phyloP scores from a whole-genome alignment of 345 rosid genomes.

The Geranium brycei region DNA sequence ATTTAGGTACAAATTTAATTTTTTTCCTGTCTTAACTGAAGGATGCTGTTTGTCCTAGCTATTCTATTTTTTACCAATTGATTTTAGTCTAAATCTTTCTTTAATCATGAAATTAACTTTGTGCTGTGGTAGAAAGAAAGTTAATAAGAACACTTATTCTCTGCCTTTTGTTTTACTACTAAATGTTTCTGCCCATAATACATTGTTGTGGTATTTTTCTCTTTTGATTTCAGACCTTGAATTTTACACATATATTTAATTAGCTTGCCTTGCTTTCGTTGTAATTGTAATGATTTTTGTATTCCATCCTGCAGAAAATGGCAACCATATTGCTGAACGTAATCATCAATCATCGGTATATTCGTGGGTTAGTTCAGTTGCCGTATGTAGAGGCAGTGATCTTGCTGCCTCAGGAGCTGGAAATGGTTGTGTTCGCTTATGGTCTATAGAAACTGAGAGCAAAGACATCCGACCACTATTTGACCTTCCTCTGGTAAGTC shows the following conservation, averaged over 20 bases:
- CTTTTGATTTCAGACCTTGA: background rate
- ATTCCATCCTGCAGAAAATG: conserved; percentile 32
- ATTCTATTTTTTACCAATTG: background rate
- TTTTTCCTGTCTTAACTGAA: background rate
- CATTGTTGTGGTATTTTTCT: background rate
- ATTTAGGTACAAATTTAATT: conserved; percentile 31
- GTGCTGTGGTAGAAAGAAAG: no score
- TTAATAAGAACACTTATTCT: no score
- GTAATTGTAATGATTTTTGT: conserved; percentile 1
- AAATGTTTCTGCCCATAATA: no score
- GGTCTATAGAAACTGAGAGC: conserved; percentile 50
- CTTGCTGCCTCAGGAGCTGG: conserved; percentile 98
- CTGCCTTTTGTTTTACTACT: background rate
- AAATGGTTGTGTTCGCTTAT: conserved; percentile 60
- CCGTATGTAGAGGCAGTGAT: conserved; percentile 77
- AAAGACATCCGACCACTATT: conserved; percentile 39
- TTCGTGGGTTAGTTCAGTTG: conserved; percentile 83
- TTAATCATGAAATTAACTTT: no score
- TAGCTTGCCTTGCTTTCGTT: background rate
- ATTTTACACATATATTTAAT: background rate
- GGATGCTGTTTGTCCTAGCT: background rate
- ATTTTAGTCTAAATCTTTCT: no score
- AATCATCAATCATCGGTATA: conserved; percentile 24
- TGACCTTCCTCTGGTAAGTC: conserved; percentile 62
- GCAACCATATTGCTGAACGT: conserved; percentile 17